Percentiles rank a stretch among this genome's conserved stretches.
These are phyloP conservation scores for Schoenoplectus tabernaemontani DNA, from an alignment of 202 grass and related monocot species.

Conservation along the genomic window DNA sequence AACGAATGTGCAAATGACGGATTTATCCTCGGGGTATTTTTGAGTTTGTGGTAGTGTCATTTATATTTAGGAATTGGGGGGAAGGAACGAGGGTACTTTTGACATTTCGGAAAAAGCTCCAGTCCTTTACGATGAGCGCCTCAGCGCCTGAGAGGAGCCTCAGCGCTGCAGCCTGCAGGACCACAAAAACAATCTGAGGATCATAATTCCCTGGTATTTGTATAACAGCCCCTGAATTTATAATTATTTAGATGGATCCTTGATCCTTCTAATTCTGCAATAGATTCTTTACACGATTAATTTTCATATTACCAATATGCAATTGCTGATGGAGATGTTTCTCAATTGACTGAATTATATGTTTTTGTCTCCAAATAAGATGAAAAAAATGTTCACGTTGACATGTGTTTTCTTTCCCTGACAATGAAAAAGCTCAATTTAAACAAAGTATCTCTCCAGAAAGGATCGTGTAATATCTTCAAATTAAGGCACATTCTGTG, in stretches of 20 bases:
- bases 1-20: neutral
- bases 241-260: neutral
- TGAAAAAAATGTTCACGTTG: neutral
- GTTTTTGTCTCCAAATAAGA: neutral
- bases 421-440: neutral
- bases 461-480: neutral
- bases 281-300: neutral
- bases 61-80: neutral
- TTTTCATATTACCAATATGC: too few relatives aligned
- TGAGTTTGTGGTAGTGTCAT: neutral
- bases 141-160: neutral
- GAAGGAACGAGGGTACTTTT: neutral
- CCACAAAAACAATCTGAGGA: neutral
- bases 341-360: neutral
- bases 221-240: neutral
- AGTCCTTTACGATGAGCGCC: neutral
- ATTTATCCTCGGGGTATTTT: conserved; percentile 7
- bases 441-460: neutral
- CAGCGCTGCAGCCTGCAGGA: neutral
- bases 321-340: neutral
- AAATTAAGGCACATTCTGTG: neutral
- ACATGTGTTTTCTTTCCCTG: neutral
- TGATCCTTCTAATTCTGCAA: neutral
- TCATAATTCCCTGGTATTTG: neutral
- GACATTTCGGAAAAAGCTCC: neutral